phyloP scores from a whole-genome alignment of 73 alveolate genomes.

The Stentor coeruleus region DNA sequence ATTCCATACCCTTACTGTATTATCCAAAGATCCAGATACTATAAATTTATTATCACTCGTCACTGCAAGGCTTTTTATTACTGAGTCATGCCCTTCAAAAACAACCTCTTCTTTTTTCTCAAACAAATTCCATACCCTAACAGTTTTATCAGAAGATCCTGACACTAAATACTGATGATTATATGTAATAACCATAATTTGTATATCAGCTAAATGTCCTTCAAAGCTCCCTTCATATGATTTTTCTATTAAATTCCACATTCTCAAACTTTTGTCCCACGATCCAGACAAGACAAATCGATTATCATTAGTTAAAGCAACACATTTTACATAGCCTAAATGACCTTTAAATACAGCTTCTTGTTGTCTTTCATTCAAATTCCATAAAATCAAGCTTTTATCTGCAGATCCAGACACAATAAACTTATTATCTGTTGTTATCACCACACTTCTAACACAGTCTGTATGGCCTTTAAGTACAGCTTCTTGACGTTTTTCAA shows the following conservation, averaged over 20 bases:
- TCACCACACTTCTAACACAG: background rate
- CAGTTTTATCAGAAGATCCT: constrained; percentile 8
- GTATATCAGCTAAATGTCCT: background rate
- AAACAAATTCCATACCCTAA: background rate
- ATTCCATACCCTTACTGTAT: background rate
- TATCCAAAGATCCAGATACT: background rate
- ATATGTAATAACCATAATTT: background rate
- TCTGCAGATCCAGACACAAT: background rate
- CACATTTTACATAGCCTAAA: background rate
- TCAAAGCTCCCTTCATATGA: background rate
- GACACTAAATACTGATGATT: background rate
- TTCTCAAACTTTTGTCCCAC: background rate
- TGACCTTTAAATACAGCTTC: background rate
- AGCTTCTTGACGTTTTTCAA: background rate
- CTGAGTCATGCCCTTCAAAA: background rate
- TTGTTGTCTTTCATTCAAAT: background rate
- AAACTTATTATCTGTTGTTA: background rate
- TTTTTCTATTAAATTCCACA: background rate
- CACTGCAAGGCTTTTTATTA: background rate
- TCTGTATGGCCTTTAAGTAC: background rate
- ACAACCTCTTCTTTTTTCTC: background rate
- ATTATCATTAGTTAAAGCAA: background rate
- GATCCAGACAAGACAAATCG: background rate
- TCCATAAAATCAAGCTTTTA: background rate
- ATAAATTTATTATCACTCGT: background rate